phyloP scores from a whole-genome alignment of 2,329 filamentous ascomycete genomes.

The Erysiphe pulchra region DNA sequence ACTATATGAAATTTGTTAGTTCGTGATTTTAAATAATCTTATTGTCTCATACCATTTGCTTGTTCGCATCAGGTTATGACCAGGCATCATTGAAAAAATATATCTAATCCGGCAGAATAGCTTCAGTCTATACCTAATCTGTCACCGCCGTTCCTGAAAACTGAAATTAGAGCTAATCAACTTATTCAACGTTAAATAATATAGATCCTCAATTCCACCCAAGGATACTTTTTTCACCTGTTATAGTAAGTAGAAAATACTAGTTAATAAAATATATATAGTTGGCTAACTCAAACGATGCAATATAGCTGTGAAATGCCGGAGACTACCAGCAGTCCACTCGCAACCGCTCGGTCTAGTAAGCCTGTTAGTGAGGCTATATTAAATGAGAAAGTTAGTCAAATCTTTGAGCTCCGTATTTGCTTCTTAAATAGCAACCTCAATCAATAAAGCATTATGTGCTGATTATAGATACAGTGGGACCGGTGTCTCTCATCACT shows the following conservation, averaged over 20 bases:
- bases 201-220: too few relatives aligned
- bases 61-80: too few relatives aligned
- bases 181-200: too few relatives aligned
- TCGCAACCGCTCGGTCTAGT: conserved; percentile 40
- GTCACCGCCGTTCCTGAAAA: neutral
- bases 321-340: conserved; percentile 19
- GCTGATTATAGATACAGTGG: conserved; percentile 35
- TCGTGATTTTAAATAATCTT: too few relatives aligned
- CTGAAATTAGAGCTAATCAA: too few relatives aligned
- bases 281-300: too few relatives aligned
- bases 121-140: neutral
- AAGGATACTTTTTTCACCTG: too few relatives aligned
- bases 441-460: neutral
- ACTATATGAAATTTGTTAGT: neutral
- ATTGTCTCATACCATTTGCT: too few relatives aligned
- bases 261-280: too few relatives aligned
- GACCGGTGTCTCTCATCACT: conserved; percentile 94
- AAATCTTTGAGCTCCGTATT: neutral
- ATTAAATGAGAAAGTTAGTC: conserved; percentile 81
- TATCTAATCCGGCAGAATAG: conserved; percentile 1
- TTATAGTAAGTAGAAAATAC: too few relatives aligned
- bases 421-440: too few relatives aligned
- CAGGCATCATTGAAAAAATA: neutral
- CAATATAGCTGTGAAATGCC: conserved; percentile 5
- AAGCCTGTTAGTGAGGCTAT: conserved; percentile 89